Evolutionary conservation across 2,329 filamentous ascomycete species (phyloP).

Genomic region (Phialemonium atrogriseum): DNA sequence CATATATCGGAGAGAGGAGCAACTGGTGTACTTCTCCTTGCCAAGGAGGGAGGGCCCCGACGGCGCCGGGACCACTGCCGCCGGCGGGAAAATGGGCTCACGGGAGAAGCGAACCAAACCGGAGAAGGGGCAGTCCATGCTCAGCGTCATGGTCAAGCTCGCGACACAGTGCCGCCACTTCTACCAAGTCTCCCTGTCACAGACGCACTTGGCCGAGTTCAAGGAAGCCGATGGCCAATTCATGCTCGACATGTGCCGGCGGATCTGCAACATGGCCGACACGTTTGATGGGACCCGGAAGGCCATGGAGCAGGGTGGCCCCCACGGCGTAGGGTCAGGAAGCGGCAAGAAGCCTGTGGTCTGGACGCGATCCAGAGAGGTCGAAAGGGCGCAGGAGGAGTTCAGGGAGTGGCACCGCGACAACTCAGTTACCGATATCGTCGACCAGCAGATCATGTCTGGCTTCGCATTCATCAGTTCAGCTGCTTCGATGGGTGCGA

Average conservation of each 20-base stretch:
- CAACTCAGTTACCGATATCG: constrained; percentile 21
- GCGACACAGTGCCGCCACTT: constrained; percentile 23
- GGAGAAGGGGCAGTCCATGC: constrained; percentile 18
- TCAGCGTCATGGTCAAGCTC: constrained; percentile 17
- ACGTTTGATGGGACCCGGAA: constrained; percentile 1
- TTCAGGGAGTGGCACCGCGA: constrained; percentile 22
- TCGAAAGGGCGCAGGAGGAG: constrained; percentile 6
- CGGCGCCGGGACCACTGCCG: background rate
- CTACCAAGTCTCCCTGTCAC: constrained; percentile 17
- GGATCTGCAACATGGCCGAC: constrained; percentile 19
- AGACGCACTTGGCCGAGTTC: constrained; percentile 14
- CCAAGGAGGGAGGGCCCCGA: constrained; percentile 13
- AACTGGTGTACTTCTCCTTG: constrained; percentile 26
- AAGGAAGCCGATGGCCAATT: constrained; percentile 14
- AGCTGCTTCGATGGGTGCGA: constrained; percentile 6
- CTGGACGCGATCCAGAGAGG: constrained; percentile 3
- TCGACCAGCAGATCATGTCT: constrained; percentile 26
- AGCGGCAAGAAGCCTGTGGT: background rate
- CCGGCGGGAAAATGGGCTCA: constrained; percentile 4
- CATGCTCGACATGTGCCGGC: constrained; percentile 23
- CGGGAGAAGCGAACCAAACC: background rate
- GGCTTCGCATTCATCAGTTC: constrained; percentile 15
- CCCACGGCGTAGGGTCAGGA: no score
- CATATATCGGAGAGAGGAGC: constrained; percentile 22
- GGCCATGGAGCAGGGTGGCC: background rate